Conservation (phyloP, 164 flowering plant species). For the Annona squamosa region DNA sequence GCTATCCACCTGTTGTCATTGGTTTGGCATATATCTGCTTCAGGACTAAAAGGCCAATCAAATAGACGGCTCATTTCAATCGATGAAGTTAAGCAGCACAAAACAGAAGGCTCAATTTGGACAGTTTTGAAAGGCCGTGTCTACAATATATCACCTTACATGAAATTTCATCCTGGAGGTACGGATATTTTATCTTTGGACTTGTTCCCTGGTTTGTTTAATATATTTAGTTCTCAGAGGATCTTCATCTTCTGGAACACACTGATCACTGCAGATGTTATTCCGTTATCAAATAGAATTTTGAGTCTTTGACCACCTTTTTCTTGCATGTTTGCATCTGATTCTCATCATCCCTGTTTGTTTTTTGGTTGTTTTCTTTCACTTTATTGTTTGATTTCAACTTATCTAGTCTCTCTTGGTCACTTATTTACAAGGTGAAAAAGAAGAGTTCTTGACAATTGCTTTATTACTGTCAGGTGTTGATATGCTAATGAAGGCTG, state of each 20-base stretch:
- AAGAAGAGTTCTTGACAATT: neutral
- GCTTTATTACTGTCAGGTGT: conserved; percentile 43
- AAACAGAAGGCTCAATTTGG: conserved; percentile 79
- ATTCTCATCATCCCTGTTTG: neutral
- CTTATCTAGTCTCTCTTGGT: neutral
- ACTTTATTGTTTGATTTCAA: neutral
- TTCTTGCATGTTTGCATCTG: neutral
- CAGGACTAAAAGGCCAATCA: conserved; percentile 88
- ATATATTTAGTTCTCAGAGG: no score
- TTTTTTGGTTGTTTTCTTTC: no score
- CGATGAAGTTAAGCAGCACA: conserved; percentile 81
- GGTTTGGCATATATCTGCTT: conserved; percentile 4
- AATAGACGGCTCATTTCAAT: conserved; percentile 73
- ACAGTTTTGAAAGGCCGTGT: conserved; percentile 92
- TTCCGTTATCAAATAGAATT: no score
- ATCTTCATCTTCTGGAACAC: no score
- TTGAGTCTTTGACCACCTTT: neutral
- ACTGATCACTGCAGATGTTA: no score
- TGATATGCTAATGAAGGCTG: conserved; percentile 88
- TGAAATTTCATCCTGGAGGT: conserved; percentile 99
- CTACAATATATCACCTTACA: conserved; percentile 85
- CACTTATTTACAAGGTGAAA: neutral
- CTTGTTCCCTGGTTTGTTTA: neutral
- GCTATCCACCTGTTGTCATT: neutral
- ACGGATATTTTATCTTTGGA: conserved; percentile 6